Evolutionary conservation across 2,329 filamentous ascomycete genomes (phyloP).

Genomic region (Paraphaeosphaeria sporulosa): DNA sequence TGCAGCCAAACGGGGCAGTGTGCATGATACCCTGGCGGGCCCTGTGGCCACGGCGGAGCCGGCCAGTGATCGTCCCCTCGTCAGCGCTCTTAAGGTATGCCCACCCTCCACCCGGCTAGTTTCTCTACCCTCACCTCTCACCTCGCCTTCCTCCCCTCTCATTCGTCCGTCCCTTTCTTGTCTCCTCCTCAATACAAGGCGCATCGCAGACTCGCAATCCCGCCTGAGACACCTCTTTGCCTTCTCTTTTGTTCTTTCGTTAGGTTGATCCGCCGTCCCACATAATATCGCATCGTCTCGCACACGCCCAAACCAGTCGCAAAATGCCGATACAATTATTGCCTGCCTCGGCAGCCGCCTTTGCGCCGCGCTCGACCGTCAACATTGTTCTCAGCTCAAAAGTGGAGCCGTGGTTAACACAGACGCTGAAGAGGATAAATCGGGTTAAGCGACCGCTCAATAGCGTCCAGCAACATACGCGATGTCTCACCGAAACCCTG

Average conservation of each 20-base stretch:
- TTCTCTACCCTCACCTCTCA: slow-evolving; percentile 51
- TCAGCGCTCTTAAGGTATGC: slow-evolving; percentile 46
- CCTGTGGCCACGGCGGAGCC: slow-evolving; percentile 45
- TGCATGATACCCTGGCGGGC: slow-evolving; percentile 46
- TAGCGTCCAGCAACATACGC: slow-evolving; percentile 92
- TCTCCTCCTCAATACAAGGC: slow-evolving; percentile 47
- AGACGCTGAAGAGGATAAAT: slow-evolving; percentile 96
- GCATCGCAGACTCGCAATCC: slow-evolving; percentile 45
- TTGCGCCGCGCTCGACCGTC: slow-evolving; percentile 90
- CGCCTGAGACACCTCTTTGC: slow-evolving; percentile 44
- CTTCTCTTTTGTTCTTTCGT: slow-evolving; percentile 45
- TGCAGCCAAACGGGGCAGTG: slow-evolving; percentile 49
- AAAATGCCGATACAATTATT: slow-evolving; percentile 90
- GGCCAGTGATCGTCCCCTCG: slow-evolving; percentile 42
- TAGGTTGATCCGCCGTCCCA: slow-evolving; percentile 47
- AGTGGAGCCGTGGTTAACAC: slow-evolving; percentile 95
- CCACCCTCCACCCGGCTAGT: slow-evolving; percentile 47
- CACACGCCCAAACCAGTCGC: slow-evolving; percentile 33
- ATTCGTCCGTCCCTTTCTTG: slow-evolving; percentile 50
- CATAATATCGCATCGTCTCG: slow-evolving; percentile 45
- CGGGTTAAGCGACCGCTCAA: slow-evolving; percentile 96
- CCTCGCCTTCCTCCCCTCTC: slow-evolving; percentile 53
- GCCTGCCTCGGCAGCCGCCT: slow-evolving; percentile 93
- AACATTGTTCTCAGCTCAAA: slow-evolving; percentile 93
- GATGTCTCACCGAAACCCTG: slow-evolving; percentile 93